These are phyloP conservation scores for Nicotiana paniculata DNA, from an alignment of 257 asterid species.

Conservation along the genomic window DNA sequence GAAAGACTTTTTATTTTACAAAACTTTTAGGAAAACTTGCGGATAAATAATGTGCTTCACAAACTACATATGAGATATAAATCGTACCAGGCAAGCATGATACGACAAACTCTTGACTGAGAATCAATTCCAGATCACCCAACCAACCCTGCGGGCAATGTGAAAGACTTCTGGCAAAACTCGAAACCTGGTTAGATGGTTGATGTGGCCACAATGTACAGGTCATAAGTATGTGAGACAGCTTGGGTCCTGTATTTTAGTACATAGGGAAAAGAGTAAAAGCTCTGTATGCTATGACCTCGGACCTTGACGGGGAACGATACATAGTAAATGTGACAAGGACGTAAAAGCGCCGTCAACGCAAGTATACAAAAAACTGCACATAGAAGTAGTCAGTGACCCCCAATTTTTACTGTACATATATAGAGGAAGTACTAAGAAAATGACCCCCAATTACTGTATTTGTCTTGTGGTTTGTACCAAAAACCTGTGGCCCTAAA, in stretches of 20 bases:
- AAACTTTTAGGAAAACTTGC: too few relatives aligned
- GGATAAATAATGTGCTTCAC: too few relatives aligned
- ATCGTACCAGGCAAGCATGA: too few relatives aligned
- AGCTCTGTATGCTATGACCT: not conserved
- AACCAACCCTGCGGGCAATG: too few relatives aligned
- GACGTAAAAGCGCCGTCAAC: not conserved
- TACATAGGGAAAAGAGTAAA: not conserved
- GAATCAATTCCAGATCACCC: too few relatives aligned
- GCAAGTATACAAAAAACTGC: not conserved
- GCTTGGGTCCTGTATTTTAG: not conserved
- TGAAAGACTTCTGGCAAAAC: too few relatives aligned
- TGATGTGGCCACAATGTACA: not conserved
- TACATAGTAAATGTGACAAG: not conserved
- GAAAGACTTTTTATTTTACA: too few relatives aligned
- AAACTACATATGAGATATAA: too few relatives aligned
- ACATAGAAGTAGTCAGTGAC: not conserved
- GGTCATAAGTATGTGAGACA: not conserved
- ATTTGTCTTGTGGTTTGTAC: not conserved
- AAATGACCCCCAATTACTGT: not conserved
- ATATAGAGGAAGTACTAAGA: not conserved
- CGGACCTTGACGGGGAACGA: not conserved
- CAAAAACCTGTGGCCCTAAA: conserved; percentile 14
- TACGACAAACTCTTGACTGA: too few relatives aligned
- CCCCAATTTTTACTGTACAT: not conserved
- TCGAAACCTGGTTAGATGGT: too few relatives aligned